Base-by-base conservation (phyloP, 805 yeast genomes). In the Yamadazyma nakazawae region DNA sequence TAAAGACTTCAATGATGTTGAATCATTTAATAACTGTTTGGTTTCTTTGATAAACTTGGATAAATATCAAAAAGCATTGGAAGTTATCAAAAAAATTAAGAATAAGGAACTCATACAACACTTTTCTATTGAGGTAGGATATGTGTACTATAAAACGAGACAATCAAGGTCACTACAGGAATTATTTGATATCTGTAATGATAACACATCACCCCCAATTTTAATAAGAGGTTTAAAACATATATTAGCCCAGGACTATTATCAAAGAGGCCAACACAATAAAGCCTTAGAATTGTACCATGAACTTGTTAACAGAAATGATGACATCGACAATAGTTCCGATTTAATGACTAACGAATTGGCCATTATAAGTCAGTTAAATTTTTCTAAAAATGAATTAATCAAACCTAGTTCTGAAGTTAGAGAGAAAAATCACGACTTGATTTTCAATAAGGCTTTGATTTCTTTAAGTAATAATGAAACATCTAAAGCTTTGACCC, bases 281-380 rank as follows among this genome's bases (percentile, higher is more conserved):
- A 63, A 70, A 26, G 78, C 88, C 0, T 63, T 74, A 48, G 56
- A 59, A 7, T 43, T 80, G 3, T 85, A 84, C 57, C 62, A 62
- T 32, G 66, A 65, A 5, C 63, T 79, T 47, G 58, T 72, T 34
- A 42, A 61, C 2, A 43, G 60, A 8, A 56, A 65, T 40, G 51
- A 50, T 12, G 58, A 64, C 21, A 67, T 64, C 37, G 78, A 75
- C 45, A 84, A 76, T 53, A 56, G 55, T 18, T 56, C 70, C 32
- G 91, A 84, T 60, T 59, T 83, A 46, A 57, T 70, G 25, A 83
- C 82, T 37, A 85, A 85, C 59, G 86, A 84, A 61, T 73, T 84
- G 49, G 89, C 91, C 2, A 74, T 81, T n/a, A 63, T 79, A 19
- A 79, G 87, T 10, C 86, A 80, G 58, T 59, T 64, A 18, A 63